phyloP scores from a whole-genome alignment of 1,139 yeast species.

The Taiozyma onychis region DNA sequence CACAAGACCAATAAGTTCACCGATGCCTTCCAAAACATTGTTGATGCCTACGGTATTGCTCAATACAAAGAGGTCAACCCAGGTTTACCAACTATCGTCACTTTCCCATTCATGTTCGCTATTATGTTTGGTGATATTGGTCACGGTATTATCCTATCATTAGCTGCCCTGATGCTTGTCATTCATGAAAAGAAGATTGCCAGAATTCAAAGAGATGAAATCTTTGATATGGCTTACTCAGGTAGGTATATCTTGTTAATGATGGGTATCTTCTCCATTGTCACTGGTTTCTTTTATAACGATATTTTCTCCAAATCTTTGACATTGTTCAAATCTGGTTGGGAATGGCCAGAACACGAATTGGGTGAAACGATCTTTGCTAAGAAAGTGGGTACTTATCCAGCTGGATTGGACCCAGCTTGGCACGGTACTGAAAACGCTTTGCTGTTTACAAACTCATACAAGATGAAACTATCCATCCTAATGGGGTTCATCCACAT shows the following conservation, averaged over 20 bases:
- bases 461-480: slow-evolving; percentile 93
- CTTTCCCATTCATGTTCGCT: slow-evolving; percentile 98
- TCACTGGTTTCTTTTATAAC: slow-evolving; percentile 89
- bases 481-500: slow-evolving; percentile 93
- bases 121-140: slow-evolving; percentile 99
- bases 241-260: slow-evolving; percentile 86
- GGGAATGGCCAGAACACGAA: slow-evolving; percentile 81
- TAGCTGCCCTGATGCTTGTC: slow-evolving; percentile 70
- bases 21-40: slow-evolving; percentile 83
- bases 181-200: slow-evolving; percentile 61
- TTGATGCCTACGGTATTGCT: slow-evolving; percentile 93
- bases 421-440: slow-evolving; percentile 98
- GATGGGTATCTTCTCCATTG: slow-evolving; percentile 92
- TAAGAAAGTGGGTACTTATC: slow-evolving; percentile 59
- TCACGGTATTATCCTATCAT: slow-evolving; percentile 76
- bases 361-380: slow-evolving; percentile 62
- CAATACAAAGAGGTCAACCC: slow-evolving; percentile 95
- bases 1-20: slow-evolving; percentile 92
- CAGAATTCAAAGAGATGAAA: slow-evolving; percentile 76
- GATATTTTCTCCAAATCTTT: slow-evolving; percentile 88
- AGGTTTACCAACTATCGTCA: slow-evolving; percentile 87
- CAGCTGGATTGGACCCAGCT: slow-evolving; percentile 84
- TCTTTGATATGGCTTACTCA: slow-evolving; percentile 90
- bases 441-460: slow-evolving; percentile 84
- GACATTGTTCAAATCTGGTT: slow-evolving; percentile 80